A percentile compares a stretch with the other conserved stretches of the same genome.
Conservation (phyloP, 2,329 filamentous ascomycete genomes). For the Aspergillus fischeri region DNA sequence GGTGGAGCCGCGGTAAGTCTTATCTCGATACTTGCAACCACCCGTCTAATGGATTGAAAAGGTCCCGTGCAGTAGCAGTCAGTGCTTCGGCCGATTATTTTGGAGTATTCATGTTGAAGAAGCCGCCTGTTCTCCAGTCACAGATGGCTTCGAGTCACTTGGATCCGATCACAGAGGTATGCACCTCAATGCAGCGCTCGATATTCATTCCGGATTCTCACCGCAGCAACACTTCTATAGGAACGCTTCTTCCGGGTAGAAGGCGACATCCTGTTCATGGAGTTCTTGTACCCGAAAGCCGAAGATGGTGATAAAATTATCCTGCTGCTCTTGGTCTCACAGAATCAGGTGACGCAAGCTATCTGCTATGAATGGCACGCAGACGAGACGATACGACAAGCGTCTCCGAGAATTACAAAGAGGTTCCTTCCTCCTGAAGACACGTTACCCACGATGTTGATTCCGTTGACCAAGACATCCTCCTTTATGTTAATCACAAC, state of each 20-base stretch:
- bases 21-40: neutral
- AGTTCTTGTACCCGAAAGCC: constrained; percentile 71
- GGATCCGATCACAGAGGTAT: constrained; percentile 57
- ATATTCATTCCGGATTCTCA: constrained; percentile 5
- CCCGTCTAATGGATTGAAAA: constrained; percentile 18
- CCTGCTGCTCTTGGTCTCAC: constrained; percentile 61
- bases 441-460: constrained; percentile 63
- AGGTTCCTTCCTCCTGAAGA: constrained; percentile 32
- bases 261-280: constrained; percentile 78
- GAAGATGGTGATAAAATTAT: constrained; percentile 68
- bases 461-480: constrained; percentile 66
- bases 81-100: constrained; percentile 68
- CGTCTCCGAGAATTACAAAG: constrained; percentile 25
- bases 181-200: constrained; percentile 15
- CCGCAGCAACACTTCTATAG: constrained; percentile 19
- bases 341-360: constrained; percentile 43
- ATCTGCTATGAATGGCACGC: constrained; percentile 55
- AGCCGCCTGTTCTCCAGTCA: constrained; percentile 49
- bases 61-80: constrained; percentile 59
- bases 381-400: constrained; percentile 21
- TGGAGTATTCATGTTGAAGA: constrained; percentile 65
- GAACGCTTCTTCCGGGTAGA: constrained; percentile 53
- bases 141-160: constrained; percentile 50
- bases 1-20: constrained; percentile 69
- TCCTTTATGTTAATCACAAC: constrained; percentile 68